These are phyloP conservation scores for Hypoxylon sp. DNA, from an alignment of 2,329 filamentous ascomycete genomes.

Conservation along the genomic window DNA sequence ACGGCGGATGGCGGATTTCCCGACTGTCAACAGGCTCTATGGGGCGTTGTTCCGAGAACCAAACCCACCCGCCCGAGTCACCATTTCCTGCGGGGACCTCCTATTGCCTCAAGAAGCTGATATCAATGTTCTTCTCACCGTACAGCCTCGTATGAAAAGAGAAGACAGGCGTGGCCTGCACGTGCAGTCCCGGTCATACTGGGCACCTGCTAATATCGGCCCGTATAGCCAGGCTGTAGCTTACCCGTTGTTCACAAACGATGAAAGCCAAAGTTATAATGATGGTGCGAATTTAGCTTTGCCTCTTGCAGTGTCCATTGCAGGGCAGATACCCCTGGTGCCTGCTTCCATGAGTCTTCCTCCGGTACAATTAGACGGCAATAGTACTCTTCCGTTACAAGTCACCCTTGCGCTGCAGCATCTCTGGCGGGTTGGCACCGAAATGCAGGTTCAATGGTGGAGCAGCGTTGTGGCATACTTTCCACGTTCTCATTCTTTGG, in stretches of 20 bases:
- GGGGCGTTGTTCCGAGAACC: conserved; percentile 79
- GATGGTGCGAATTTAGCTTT: conserved; percentile 21
- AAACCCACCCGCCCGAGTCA: conserved; percentile 88
- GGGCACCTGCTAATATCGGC: conserved; percentile 97
- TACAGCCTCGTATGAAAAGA: conserved; percentile 53
- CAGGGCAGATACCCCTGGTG: conserved; percentile 91
- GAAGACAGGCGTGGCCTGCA: conserved; percentile 75
- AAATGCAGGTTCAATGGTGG: conserved; percentile 82
- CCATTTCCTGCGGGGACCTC: conserved; percentile 80
- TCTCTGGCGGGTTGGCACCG: conserved; percentile 84
- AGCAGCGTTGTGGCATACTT: conserved; percentile 83
- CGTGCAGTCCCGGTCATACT: conserved; percentile 94
- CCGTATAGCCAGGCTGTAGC: conserved; percentile 93
- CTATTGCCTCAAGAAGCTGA: conserved; percentile 71
- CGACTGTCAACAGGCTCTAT: conserved; percentile 81
- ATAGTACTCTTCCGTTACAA: conserved; percentile 66
- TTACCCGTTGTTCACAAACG: conserved; percentile 58
- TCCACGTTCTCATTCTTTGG: conserved; percentile 56
- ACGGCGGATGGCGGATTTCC: conserved; percentile 84
- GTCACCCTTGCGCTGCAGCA: conserved; percentile 86
- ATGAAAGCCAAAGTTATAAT: conserved; percentile 45
- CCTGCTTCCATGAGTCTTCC: conserved; percentile 82
- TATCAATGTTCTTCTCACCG: conserved; percentile 71
- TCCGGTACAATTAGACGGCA: conserved; percentile 51
- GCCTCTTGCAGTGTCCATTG: conserved; percentile 71